Conservation (phyloP, 352 stramenopile species). For the Globisporangium cederbergense region DNA sequence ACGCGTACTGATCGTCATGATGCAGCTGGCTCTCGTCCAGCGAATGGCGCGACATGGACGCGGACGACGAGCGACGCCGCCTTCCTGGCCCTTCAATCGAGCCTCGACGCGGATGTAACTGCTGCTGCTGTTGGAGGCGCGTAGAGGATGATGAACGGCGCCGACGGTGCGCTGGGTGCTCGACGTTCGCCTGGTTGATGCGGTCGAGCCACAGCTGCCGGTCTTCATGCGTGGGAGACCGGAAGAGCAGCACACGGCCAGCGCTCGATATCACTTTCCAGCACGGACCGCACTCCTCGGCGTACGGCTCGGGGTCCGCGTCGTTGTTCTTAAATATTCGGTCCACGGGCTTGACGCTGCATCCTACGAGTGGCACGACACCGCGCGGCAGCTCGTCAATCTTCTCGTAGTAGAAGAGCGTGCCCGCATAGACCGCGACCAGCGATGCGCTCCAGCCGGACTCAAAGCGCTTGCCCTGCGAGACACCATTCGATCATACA, state of each 20-base stretch:
- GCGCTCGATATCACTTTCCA: conserved; percentile 65
- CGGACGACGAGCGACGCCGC: conserved; percentile 23
- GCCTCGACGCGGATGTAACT: conserved; percentile 6
- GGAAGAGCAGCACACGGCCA: conserved; percentile 61
- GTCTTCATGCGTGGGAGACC: conserved; percentile 42
- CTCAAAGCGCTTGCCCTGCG: conserved; percentile 57
- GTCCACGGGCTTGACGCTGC: conserved; percentile 49
- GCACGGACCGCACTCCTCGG: conserved; percentile 64
- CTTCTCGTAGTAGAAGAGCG: conserved; percentile 67
- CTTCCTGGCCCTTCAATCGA: conserved; percentile 28
- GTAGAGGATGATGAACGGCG: conserved; percentile 1
- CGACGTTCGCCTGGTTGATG: conserved; percentile 33
- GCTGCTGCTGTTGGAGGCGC: neutral
- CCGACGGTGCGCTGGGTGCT: conserved; percentile 15
- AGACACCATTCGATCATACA: neutral
- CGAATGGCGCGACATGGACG: conserved; percentile 17
- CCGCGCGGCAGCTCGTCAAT: conserved; percentile 43
- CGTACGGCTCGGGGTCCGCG: conserved; percentile 19
- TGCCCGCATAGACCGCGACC: conserved; percentile 55
- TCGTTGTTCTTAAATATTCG: conserved; percentile 46
- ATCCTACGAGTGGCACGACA: conserved; percentile 48
- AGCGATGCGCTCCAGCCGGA: conserved; percentile 55
- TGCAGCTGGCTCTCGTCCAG: conserved; percentile 14
- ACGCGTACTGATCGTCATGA: conserved; percentile 6
- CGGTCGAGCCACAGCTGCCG: conserved; percentile 51